phyloP scores from a whole-genome alignment of 169 alveolate species.

The Plasmodium adleri region DNA sequence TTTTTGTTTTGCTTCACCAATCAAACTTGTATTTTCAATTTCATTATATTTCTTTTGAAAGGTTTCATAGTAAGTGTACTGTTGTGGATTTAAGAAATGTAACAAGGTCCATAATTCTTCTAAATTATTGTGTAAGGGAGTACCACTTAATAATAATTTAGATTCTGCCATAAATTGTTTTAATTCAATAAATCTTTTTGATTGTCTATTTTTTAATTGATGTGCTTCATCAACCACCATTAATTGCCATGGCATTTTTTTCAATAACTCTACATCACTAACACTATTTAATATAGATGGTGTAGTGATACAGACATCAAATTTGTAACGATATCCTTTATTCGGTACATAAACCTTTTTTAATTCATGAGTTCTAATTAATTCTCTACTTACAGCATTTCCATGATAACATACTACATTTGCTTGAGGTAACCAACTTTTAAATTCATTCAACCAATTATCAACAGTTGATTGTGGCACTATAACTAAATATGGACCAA shows the following conservation, averaged over 20 bases:
- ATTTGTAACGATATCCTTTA: slow-evolving; percentile 85
- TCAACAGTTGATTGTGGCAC: slow-evolving; percentile 97
- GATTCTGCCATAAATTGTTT: slow-evolving; percentile 91
- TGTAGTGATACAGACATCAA: slow-evolving; percentile 92
- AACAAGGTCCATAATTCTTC: slow-evolving; percentile 97
- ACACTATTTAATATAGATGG: slow-evolving; percentile 91
- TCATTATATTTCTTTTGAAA: slow-evolving; percentile 88
- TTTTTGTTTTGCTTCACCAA: slow-evolving; percentile 90
- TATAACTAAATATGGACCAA: slow-evolving; percentile 94
- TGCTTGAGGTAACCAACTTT: slow-evolving; percentile 94
- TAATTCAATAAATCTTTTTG: slow-evolving; percentile 90
- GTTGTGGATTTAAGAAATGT: slow-evolving; percentile 96
- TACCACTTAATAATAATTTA: slow-evolving; percentile 94
- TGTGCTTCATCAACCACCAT: slow-evolving; percentile 96
- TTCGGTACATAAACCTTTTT: slow-evolving; percentile 83
- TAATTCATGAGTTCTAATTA: slow-evolving; percentile 89
- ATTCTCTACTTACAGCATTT: slow-evolving; percentile 92
- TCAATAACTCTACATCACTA: slow-evolving; percentile 91
- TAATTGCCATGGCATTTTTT: slow-evolving; percentile 91
- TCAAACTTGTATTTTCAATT: slow-evolving; percentile 90
- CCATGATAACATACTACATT: slow-evolving; percentile 95
- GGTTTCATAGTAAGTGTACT: slow-evolving; percentile 86
- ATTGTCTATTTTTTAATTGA: slow-evolving; percentile 92
- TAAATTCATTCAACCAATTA: slow-evolving; percentile 96
- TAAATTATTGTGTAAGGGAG: slow-evolving; percentile 96